phyloP scores from a whole-genome alignment of 495 filamentous ascomycete genomes.

The Melanomma pulvis-pyrius region DNA sequence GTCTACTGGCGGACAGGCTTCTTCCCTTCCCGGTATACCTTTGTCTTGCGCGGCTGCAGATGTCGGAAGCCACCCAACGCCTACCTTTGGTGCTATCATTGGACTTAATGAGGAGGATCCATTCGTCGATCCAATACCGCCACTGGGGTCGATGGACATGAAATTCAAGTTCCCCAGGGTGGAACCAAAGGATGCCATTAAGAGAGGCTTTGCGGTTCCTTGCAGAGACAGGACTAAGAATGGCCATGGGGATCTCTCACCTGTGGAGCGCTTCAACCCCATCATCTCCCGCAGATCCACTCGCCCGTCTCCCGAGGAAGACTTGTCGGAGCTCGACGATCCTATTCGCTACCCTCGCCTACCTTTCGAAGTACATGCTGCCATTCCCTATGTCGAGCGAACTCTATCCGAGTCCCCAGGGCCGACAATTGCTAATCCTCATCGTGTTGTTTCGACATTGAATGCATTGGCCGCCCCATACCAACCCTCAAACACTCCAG shows the following conservation, averaged over 20 bases:
- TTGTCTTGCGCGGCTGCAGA: background rate
- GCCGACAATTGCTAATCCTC: constrained; percentile 19
- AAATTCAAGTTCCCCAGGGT: constrained; percentile 15
- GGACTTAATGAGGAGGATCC: constrained; percentile 23
- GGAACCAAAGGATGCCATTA: background rate
- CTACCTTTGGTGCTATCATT: constrained; percentile 5
- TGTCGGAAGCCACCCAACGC: background rate
- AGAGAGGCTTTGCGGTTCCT: no score
- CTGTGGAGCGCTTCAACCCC: constrained; percentile 10
- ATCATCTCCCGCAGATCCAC: no score
- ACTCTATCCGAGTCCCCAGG: constrained; percentile 20
- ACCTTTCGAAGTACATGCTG: constrained; percentile 1
- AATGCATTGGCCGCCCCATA: constrained; percentile 32
- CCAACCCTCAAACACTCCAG: background rate
- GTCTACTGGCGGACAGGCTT: background rate
- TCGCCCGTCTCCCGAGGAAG: constrained; percentile 17
- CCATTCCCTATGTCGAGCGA: constrained; percentile 11
- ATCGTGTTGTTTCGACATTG: constrained; percentile 18
- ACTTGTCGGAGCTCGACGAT: constrained; percentile 15
- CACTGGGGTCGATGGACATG: constrained; percentile 25
- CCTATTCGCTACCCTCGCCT: background rate
- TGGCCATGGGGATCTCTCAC: constrained; percentile 1
- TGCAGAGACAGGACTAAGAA: no score
- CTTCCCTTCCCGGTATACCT: background rate
- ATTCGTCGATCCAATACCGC: constrained; percentile 23